Conservation (phyloP, 495 filamentous ascomycete species). For the Gamarada debralockiae region DNA sequence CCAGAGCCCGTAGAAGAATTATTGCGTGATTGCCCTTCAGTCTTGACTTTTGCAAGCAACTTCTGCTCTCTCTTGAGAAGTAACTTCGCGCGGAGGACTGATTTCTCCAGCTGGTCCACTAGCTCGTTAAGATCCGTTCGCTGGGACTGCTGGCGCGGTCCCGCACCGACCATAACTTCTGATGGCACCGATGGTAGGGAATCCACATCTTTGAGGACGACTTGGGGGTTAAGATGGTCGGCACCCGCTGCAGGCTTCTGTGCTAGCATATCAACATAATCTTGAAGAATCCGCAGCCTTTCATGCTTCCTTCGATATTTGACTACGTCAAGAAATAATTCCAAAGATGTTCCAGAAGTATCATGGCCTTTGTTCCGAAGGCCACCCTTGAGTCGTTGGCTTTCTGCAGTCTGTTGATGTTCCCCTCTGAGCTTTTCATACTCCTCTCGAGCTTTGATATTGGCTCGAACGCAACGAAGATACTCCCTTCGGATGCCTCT, state of each 20-base stretch:
- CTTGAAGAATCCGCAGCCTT: constrained; percentile 19
- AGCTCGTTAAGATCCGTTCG: constrained; percentile 43
- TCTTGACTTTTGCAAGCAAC: constrained; percentile 53
- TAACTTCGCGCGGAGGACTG: constrained; percentile 58
- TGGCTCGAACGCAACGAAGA: constrained; percentile 21
- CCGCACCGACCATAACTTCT: constrained; percentile 33
- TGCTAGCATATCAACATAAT: constrained; percentile 38
- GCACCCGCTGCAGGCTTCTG: constrained; percentile 45
- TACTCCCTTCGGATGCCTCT: constrained; percentile 27
- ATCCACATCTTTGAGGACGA: constrained; percentile 38
- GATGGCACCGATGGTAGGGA: constrained; percentile 43
- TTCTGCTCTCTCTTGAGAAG: constrained; percentile 59
- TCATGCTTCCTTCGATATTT: constrained; percentile 21
- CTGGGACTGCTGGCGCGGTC: constrained; percentile 12
- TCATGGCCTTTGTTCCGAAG: not conserved
- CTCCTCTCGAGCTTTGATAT: constrained; percentile 23
- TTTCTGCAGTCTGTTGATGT: not conserved
- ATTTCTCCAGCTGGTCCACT: constrained; percentile 58
- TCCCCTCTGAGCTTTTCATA: constrained; percentile 11
- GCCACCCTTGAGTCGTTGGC: not conserved
- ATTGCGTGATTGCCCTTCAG: constrained; percentile 9
- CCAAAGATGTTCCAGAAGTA: not conserved
- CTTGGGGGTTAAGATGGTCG: constrained; percentile 41
- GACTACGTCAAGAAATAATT: constrained; percentile 18
- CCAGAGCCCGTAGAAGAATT: not conserved